Evolutionary conservation across 2,329 filamentous ascomycete genomes (phyloP), one percentile per base, ranked within the genome.

Genomic region (Ophiostoma triangulosporum): DNA sequence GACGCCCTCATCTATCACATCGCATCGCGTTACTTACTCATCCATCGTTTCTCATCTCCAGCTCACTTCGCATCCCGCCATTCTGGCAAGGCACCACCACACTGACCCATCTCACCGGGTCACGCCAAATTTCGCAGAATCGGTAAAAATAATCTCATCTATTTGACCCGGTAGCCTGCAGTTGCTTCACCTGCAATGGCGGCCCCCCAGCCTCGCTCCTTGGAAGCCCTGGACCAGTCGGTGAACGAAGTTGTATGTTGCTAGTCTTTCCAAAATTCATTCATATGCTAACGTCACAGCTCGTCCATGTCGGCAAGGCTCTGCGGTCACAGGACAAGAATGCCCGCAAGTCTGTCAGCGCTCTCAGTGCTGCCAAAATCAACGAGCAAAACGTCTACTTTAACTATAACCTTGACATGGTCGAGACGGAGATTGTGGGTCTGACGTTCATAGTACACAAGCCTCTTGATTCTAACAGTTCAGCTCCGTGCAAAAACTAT

Each of bases 241-340:
- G 68, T 80, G 58, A 76, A 77, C 59, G 74, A 76, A 57, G 72
- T 76, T 59, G 78, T 80, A 64, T 64, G 76, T 65, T 20, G 2
- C 31, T 6, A 32, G 6, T 6, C 14, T 35, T 6, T 15, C 32
- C 32, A 17, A 17, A 2, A 20, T 6, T 22, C 11, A 38, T 22
- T 22, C 11, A 4, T 7, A 31, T 20, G 3, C 46, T 48, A 17
- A 50, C 62, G 32, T 6, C 58, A 11, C 56, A 82, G 78, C 72
- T 81, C 26, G 69, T 82, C 14, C 74, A 81, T 62, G 77, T 74
- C 2, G 78, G 77, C 15, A 82, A 77, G 62, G 75, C 76, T 17
- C 65, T 81, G 12, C 75, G 70, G 49, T 66, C 72, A 1, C 72
- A 71, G 35, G 66, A 68, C 29, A 73, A 70, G 58, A 73, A 77